phyloP scores from a whole-genome alignment of 495 filamentous ascomycete genomes.

The Penicillium arizonense region DNA sequence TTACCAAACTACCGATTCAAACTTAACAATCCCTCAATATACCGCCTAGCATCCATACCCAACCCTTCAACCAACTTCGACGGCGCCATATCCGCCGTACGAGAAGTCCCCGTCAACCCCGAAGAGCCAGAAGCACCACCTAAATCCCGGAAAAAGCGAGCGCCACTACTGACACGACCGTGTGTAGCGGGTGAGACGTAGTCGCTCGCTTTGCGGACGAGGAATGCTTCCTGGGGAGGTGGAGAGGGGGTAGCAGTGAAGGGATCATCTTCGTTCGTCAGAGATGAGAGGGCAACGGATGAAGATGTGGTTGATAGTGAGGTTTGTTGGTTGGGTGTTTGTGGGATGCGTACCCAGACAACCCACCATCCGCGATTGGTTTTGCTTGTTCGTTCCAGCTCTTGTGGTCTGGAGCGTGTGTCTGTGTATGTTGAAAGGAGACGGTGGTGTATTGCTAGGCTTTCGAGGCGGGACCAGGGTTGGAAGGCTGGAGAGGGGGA shows the following conservation, averaged over 20 bases:
- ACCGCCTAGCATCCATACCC: constrained; percentile 80
- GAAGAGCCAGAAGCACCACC: constrained; percentile 36
- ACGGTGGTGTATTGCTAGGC: constrained; percentile 85
- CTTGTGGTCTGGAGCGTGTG: constrained; percentile 55
- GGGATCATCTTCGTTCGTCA: constrained; percentile 22
- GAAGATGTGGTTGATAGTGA: constrained; percentile 21
- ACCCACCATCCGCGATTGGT: constrained; percentile 95
- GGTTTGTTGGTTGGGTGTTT: constrained; percentile 20
- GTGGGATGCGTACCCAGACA: constrained; percentile 77
- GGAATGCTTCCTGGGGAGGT: constrained; percentile 66
- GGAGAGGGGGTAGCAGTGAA: background rate
- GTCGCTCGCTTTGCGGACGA: constrained; percentile 78
- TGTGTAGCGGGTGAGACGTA: constrained; percentile 34
- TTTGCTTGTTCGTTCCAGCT: constrained; percentile 86
- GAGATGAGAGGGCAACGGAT: constrained; percentile 15
- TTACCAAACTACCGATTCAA: constrained; percentile 57
- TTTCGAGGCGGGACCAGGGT: constrained; percentile 76
- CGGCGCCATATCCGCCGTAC: constrained; percentile 50
- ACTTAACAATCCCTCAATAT: constrained; percentile 80
- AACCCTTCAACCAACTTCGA: constrained; percentile 78
- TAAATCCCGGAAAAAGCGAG: constrained; percentile 49
- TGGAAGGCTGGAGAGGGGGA: constrained; percentile 50
- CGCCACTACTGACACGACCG: constrained; percentile 37
- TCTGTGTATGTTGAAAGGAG: constrained; percentile 72
- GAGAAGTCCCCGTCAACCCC: constrained; percentile 19